Percentiles rank a stretch among this genome's conserved stretches.
Conservation (phyloP, 2,329 filamentous ascomycete species). For the Cladosporium sp. region DNA sequence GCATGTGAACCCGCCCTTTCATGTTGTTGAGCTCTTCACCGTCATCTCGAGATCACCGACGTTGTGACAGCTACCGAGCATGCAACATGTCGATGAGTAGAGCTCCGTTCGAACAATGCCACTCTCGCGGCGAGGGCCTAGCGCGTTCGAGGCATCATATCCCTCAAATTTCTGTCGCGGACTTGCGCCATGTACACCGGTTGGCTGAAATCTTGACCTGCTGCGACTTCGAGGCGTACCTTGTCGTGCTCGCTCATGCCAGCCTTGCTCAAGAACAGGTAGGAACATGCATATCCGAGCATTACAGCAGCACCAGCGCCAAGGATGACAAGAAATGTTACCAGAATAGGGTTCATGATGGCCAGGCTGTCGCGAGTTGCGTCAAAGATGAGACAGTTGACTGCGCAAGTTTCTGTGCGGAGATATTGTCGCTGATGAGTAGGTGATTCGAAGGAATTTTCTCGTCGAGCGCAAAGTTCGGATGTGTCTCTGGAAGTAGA, state of each 20-base stretch:
- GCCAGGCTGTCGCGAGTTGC: neutral
- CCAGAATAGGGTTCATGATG: conserved; percentile 12
- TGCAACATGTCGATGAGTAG: neutral
- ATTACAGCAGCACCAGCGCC: conserved; percentile 11
- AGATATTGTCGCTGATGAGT: neutral
- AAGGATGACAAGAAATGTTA: conserved; percentile 23
- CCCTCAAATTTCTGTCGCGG: neutral
- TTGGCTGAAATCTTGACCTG: conserved; percentile 1
- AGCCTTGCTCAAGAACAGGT: neutral
- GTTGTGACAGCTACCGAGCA: neutral
- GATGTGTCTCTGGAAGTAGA: neutral
- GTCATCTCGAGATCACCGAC: neutral
- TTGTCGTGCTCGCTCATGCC: conserved; percentile 3
- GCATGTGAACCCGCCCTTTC: neutral
- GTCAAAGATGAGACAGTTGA: neutral
- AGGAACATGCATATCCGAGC: neutral
- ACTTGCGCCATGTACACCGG: conserved; percentile 8
- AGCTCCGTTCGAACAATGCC: neutral
- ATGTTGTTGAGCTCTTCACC: neutral
- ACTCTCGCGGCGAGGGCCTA: neutral
- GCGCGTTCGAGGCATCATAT: neutral
- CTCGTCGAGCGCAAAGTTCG: neutral
- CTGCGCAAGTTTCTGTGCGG: neutral
- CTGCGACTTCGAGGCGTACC: neutral
- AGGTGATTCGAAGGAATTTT: neutral